Conservation (phyloP, 129 eudicot genomes). For the Tagetes erecta region DNA sequence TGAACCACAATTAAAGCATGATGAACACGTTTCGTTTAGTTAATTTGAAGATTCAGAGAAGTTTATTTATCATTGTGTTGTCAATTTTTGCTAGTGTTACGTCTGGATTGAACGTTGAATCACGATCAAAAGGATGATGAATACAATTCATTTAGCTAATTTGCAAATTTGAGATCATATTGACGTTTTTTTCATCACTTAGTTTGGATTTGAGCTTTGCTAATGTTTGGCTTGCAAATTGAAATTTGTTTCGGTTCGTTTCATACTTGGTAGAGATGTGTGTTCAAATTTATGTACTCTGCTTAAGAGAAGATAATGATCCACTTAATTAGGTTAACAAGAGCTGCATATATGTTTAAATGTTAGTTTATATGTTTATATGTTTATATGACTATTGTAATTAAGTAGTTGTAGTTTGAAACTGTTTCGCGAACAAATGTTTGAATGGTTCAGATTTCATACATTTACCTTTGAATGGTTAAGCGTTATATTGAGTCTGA, state of each 20-base stretch:
- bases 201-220: conserved; percentile 1
- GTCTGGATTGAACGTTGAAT: conserved; percentile 10
- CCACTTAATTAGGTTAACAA: no score
- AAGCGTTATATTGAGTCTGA: no score
- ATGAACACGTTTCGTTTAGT: background rate
- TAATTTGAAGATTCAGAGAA: background rate
- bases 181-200: conserved; percentile 5
- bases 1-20: conserved; percentile 2
- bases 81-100: background rate
- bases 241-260: background rate
- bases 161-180: conserved; percentile 6
- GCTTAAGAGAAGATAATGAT: no score
- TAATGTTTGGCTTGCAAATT: conserved; percentile 3
- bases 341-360: no score
- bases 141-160: background rate
- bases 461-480: no score
- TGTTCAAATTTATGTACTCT: no score
- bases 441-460: no score
- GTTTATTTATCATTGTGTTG: background rate
- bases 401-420: background rate
- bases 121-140: background rate
- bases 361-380: no score
- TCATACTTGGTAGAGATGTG: background rate
- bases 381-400: background rate
- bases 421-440: background rate